Percentiles rank a stretch among this genome's conserved stretches.
These are phyloP conservation scores for Zostera marina DNA, from an alignment of 116 monocot genomes.

Conservation along the genomic window DNA sequence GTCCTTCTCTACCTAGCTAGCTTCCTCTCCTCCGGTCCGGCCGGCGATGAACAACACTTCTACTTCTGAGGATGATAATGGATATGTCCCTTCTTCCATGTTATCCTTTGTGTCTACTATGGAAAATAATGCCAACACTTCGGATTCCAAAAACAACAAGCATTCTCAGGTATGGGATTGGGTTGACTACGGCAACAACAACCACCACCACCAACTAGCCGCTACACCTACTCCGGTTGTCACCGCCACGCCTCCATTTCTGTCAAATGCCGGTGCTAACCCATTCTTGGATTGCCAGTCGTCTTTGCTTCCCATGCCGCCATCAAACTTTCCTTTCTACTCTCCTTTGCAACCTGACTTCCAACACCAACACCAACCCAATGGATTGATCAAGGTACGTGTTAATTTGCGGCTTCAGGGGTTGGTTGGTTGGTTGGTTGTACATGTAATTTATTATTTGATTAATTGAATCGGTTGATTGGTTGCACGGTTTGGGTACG, in stretches of 20 bases:
- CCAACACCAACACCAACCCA: neutral
- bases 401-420: too few species aligned
- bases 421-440: neutral
- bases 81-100: conserved; percentile 12
- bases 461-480: neutral
- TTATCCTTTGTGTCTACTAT: conserved; percentile 11
- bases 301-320: conserved; percentile 4
- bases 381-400: neutral
- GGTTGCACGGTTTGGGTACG: neutral
- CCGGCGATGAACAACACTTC: conserved; percentile 23
- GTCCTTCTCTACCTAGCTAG: neutral
- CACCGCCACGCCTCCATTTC: conserved; percentile 1
- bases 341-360: neutral
- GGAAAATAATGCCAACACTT: conserved; percentile 4
- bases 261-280: neutral
- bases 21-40: neutral
- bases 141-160: conserved; percentile 3
- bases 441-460: neutral
- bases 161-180: conserved; percentile 19
- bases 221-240: neutral
- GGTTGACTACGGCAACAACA: conserved; percentile 4
- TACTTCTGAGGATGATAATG: conserved; percentile 2
- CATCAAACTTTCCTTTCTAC: conserved; percentile 9
- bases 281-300: conserved; percentile 7
- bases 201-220: neutral